Evolutionary conservation across 2,329 filamentous ascomycete species (phyloP), one percentile per base, ranked within the genome.

Genomic region (Cladobotryum mycophilum): DNA sequence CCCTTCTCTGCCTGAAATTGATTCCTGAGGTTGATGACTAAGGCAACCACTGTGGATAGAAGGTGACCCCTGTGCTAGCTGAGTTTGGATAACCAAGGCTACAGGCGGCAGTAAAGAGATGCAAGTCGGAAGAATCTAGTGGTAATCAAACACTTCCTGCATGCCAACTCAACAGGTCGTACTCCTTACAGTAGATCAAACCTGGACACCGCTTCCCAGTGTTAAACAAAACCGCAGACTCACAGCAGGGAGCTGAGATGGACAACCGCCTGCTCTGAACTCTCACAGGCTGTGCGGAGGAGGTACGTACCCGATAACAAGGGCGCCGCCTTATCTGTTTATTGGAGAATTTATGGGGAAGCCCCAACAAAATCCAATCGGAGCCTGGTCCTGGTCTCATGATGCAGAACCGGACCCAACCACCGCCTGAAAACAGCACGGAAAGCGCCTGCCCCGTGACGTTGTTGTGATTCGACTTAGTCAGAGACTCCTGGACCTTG

Each of bases 391-490:
- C 35, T 30, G 56, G 64, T 67, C 66, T 55, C 66, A 69, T 70
- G 67, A 70, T 67, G 67, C 67, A 67, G 68, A 69, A 67, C 69
- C 67, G 67, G 66, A 67, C 54, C 59, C 56, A 58, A 58, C 59
- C 51, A 58, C 52, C 56, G 48, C 48, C 42, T 20, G 35, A 38
- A 42, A 41, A 45, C 47, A 49, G 46, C 33, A 53, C 37, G 41
- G 45, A 45, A 50, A 37, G 30, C 35, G 22, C 15, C 14, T 42
- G 34, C 38, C 51, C 51, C 51, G 51, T 53, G 51, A 53, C 51
- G 47, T 53, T 35, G 6, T 30, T 53, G 51, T 30, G 25, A 45
- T 49, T 45, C 43, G 47, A 40, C 15, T 18, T 30, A 30, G 25
- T 30, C 25, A 30, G 25, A 30, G 4, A 30, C 25, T 8, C 6